Evolutionary conservation across 495 filamentous ascomycete genomes (phyloP).

Genomic region (Penicillium parvum): DNA sequence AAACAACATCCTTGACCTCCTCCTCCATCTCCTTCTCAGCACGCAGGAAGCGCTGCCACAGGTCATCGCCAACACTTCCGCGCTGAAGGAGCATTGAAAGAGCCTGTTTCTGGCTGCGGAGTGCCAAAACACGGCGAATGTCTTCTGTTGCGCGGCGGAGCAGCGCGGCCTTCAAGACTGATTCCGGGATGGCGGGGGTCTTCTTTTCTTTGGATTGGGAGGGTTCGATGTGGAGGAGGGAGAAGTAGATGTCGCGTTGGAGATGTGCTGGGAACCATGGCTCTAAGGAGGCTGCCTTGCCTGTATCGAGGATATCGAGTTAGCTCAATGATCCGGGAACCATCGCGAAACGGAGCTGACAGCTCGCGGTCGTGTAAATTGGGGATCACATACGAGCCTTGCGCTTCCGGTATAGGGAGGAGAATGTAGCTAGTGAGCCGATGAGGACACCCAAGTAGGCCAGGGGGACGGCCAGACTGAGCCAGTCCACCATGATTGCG

Average conservation of each 20-base stretch:
- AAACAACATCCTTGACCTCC: conserved; percentile 87
- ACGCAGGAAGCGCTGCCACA: conserved; percentile 86
- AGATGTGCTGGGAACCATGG: conserved; percentile 91
- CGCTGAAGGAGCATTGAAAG: conserved; percentile 76
- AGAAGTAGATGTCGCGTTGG: conserved; percentile 90
- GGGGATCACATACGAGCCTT: conserved; percentile 67
- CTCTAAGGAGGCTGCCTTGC: conserved; percentile 69
- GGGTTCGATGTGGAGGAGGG: conserved; percentile 81
- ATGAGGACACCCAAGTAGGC: conserved; percentile 83
- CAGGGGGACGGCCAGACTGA: conserved; percentile 73
- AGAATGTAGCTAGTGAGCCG: conserved; percentile 87
- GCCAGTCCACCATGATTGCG: conserved; percentile 59
- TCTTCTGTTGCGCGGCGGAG: conserved; percentile 86
- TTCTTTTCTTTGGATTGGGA: conserved; percentile 60
- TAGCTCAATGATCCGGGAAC: too few relatives aligned
- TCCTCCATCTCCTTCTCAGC: conserved; percentile 98
- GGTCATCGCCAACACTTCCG: conserved; percentile 91
- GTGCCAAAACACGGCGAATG: conserved; percentile 80
- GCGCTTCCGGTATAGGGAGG: conserved; percentile 85
- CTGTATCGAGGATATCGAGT: conserved; percentile 33
- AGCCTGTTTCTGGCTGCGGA: conserved; percentile 80
- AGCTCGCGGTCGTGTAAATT: background rate
- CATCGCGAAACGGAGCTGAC: background rate
- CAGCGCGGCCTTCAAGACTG: conserved; percentile 83
- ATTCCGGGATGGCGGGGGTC: conserved; percentile 71